Percentiles rank a stretch among this genome's conserved stretches.
phyloP scores from a whole-genome alignment of 768 basidiomycete genomes.

The Phlebiopsis gigantea region DNA sequence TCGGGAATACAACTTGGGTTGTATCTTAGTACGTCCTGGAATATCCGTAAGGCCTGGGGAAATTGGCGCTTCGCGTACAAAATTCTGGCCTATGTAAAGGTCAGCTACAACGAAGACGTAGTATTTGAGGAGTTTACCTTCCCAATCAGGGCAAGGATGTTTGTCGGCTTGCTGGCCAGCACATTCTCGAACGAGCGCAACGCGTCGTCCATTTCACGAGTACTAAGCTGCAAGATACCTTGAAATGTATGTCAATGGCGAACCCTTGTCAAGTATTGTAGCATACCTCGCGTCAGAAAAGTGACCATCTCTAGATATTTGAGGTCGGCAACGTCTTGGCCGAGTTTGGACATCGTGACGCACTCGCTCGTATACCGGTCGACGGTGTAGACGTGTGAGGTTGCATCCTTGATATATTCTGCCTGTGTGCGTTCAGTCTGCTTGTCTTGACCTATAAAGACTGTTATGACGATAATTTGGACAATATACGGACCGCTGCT shows the following conservation, averaged over 20 bases:
- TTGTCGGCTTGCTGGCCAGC: conserved; percentile 72
- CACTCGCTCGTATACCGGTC: conserved; percentile 51
- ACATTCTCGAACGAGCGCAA: conserved; percentile 77
- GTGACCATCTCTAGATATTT: conserved; percentile 18
- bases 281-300: conserved; percentile 65
- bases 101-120: not conserved
- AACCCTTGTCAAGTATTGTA: not conserved
- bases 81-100: conserved; percentile 62
- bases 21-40: conserved; percentile 78
- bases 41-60: conserved; percentile 73
- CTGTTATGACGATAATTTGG: not conserved
- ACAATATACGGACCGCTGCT: conserved; percentile 24
- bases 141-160: conserved; percentile 82
- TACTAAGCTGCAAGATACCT: conserved; percentile 83
- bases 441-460: conserved; percentile 55
- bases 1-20: conserved; percentile 83
- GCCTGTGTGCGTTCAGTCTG: conserved; percentile 63
- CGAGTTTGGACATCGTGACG: conserved; percentile 36
- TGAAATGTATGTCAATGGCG: not conserved
- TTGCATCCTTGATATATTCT: conserved; percentile 64
- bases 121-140: conserved; percentile 43
- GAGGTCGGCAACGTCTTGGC: conserved; percentile 42
- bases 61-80: conserved; percentile 75
- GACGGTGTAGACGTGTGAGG: conserved; percentile 55
- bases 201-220: conserved; percentile 77